phyloP scores from a whole-genome alignment of 495 filamentous ascomycete species.

The Aspergillus hancockii region DNA sequence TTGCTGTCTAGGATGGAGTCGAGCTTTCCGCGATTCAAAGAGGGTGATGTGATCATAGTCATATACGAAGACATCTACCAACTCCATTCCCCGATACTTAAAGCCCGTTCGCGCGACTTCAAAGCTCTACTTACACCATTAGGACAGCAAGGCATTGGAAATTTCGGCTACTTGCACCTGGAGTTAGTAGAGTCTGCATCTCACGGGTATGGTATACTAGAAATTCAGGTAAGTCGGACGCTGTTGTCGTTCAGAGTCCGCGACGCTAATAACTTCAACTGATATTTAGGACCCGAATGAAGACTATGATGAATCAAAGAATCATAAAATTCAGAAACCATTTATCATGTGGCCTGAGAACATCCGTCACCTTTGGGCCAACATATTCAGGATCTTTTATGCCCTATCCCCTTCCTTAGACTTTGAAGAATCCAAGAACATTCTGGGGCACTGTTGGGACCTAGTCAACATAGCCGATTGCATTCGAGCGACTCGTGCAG shows the following conservation, averaged over 20 bases:
- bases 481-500: constrained; percentile 29
- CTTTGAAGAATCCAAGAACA: constrained; percentile 20
- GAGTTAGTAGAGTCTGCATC: constrained; percentile 10
- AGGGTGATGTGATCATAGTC: constrained; percentile 39
- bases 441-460: constrained; percentile 28
- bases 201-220: constrained; percentile 16
- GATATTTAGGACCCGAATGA: not conserved
- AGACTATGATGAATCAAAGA: not conserved
- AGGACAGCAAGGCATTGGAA: not conserved
- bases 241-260: not conserved
- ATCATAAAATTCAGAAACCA: not conserved
- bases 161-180: constrained; percentile 3
- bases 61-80: constrained; percentile 34
- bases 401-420: constrained; percentile 28
- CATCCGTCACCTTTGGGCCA: constrained; percentile 14
- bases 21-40: constrained; percentile 30
- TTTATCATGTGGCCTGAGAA: constrained; percentile 11
- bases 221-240: constrained; percentile 13
- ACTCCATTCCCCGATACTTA: constrained; percentile 32
- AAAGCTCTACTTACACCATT: not conserved
- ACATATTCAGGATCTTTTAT: constrained; percentile 39
- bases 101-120: constrained; percentile 5
- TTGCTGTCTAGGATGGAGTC: constrained; percentile 8
- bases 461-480: constrained; percentile 46
- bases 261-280: not conserved